A percentile compares a stretch with the other conserved stretches of the same genome.
Conservation (phyloP, 129 eudicot species). For the Centella asiatica region DNA sequence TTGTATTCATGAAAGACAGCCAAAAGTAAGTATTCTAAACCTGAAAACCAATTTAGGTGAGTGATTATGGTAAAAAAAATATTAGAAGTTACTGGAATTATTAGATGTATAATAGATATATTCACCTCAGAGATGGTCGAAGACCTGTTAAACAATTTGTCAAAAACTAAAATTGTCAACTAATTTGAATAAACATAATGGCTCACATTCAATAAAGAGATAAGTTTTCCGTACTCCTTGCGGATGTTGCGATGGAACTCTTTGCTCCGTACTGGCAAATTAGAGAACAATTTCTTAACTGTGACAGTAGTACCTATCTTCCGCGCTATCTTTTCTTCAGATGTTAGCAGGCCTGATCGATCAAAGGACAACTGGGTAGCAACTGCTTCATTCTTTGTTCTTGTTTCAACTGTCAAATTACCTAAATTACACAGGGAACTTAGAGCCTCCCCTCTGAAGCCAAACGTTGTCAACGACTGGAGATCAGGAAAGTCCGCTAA, state of each 20-base stretch:
- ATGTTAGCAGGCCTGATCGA: constrained; percentile 50
- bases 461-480: constrained; percentile 74
- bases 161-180: neutral
- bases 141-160: neutral
- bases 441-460: constrained; percentile 95
- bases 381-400: constrained; percentile 60
- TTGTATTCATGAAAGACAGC: too few relatives aligned
- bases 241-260: constrained; percentile 88
- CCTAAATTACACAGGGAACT: constrained; percentile 82
- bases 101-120: neutral
- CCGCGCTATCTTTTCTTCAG: constrained; percentile 75
- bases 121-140: neutral
- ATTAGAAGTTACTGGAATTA: neutral
- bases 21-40: too few relatives aligned
- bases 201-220: constrained; percentile 81
- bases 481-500: constrained; percentile 84
- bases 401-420: constrained; percentile 79
- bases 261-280: constrained; percentile 84
- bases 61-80: too few relatives aligned
- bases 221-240: constrained; percentile 87
- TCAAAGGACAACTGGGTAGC: constrained; percentile 87
- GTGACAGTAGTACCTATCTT: constrained; percentile 92
- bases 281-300: constrained; percentile 77
- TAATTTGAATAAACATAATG: constrained; percentile 7
- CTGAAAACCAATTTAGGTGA: too few relatives aligned